These are phyloP conservation scores for Microcos paniculata DNA, from an alignment of 345 rosid genomes.

Conservation along the genomic window DNA sequence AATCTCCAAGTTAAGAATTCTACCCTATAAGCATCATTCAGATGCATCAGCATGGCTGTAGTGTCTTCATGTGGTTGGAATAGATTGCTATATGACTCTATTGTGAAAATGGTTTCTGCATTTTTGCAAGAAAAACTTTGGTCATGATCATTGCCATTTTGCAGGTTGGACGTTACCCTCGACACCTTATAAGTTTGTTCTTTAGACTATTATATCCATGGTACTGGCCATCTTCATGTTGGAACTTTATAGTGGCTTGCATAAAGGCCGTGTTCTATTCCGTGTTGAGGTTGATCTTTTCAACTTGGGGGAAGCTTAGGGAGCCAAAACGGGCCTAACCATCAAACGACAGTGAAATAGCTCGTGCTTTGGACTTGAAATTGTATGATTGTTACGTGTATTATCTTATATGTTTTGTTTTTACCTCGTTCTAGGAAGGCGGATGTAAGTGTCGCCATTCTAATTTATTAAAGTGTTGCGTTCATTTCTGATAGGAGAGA, in stretches of 20 bases:
- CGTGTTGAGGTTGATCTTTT: conserved; percentile 45
- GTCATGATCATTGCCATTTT: not conserved
- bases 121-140: not conserved
- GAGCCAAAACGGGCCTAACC: conserved; percentile 32
- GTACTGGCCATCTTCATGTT: conserved; percentile 99
- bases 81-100: not conserved
- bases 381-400: not conserved
- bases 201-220: conserved; percentile 93
- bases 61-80: not conserved
- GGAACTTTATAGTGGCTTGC: conserved; percentile 81
- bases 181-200: conserved; percentile 93
- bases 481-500: too few species aligned
- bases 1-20: not conserved
- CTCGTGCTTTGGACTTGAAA: not conserved
- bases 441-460: too few species aligned
- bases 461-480: too few species aligned
- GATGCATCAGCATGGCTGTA: not conserved
- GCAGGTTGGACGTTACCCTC: conserved; percentile 93
- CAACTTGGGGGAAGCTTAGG: conserved; percentile 55
- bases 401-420: not conserved
- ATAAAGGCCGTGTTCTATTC: conserved; percentile 57
- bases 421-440: too few species aligned
- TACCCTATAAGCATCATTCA: not conserved
- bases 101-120: not conserved
- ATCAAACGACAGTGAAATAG: too few species aligned